Evolutionary conservation across 2,329 filamentous ascomycete genomes (phyloP), one percentile per base, ranked within the genome.

Genomic region (Aureobasidium lini): DNA sequence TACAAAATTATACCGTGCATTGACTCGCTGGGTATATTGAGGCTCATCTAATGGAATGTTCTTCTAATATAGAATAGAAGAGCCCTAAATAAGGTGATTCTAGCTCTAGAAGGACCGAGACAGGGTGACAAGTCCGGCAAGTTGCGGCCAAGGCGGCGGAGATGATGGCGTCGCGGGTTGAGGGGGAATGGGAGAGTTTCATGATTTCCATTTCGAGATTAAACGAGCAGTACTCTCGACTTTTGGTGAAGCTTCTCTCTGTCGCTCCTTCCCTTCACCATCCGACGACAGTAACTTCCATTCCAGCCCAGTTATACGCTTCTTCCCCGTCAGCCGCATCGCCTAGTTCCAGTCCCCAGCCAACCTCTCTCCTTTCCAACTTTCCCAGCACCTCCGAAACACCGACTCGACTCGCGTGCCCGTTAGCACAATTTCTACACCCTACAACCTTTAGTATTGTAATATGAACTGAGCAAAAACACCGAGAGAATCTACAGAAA

Each of bases 141-240:
- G 7, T 2, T 18, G 29, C 28, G 29, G 52, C 52, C 37, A 54
- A 36, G 50, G 28, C 28, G 15, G 37, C 39, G 52, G 52, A 56
- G 39, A 56, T 56, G 52, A 56, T 16, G 52, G 52, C 52, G 52
- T 44, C 52, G 52, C 39, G 40, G 49, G 40, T 44, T 44, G 52
- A 44, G 29, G 31, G 52, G 48, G 37, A 16, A 1, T 16, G 44
- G 28, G 44, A n/a, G 48, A 39, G 34, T 50, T 42, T 40, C 23
- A 43, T 36, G 11, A 42, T 9, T 32, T 42, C 23, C 29, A 54
- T n/a, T 9, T 37, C 31, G 10, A 36, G 32, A 43, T 42, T 10
- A 9, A 44, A 18, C 29, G 52, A 42, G 52, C 48, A 52, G 48
- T 36, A n/a, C 48, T 39, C 34, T 52, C 48, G 16, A 15, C 39